Evolutionary conservation across 2,329 filamentous ascomycete genomes (phyloP).

Genomic region (Fusarium sp.): DNA sequence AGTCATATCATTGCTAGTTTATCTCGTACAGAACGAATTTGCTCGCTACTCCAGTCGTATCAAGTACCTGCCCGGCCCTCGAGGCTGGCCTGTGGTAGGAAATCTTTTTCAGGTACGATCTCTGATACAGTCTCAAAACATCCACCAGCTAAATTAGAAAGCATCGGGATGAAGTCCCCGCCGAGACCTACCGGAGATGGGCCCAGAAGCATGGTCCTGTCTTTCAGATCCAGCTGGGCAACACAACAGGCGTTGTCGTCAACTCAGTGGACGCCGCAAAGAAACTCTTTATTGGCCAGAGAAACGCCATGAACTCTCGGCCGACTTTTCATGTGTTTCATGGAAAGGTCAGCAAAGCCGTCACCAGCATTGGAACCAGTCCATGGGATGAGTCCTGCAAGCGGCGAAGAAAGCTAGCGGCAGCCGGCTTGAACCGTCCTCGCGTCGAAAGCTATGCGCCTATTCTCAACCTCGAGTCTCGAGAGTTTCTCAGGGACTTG

Average conservation of each 20-base stretch:
- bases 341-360: constrained; percentile 62
- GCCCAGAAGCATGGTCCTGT: constrained; percentile 45
- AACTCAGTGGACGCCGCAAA: constrained; percentile 75
- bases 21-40: neutral
- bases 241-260: constrained; percentile 72
- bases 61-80: constrained; percentile 5
- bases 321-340: constrained; percentile 73
- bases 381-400: constrained; percentile 78
- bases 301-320: constrained; percentile 73
- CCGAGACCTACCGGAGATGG: constrained; percentile 47
- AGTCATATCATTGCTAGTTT: neutral
- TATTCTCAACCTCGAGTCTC: constrained; percentile 73
- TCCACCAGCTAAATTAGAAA: neutral
- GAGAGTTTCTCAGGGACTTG: constrained; percentile 69
- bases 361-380: constrained; percentile 69
- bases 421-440: constrained; percentile 65
- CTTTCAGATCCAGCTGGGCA: constrained; percentile 50
- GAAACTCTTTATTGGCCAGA: constrained; percentile 73
- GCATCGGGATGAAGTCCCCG: constrained; percentile 10
- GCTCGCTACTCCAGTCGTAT: neutral
- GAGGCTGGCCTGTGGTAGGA: constrained; percentile 13
- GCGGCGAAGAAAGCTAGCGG: constrained; percentile 70
- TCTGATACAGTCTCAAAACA: neutral
- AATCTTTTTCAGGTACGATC: constrained; percentile 17
- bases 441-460: constrained; percentile 76